Percentiles rank a stretch among this genome's conserved stretches.
Evolutionary conservation across 2,329 filamentous ascomycete species (phyloP).

Genomic region (Colletotrichum cereale): DNA sequence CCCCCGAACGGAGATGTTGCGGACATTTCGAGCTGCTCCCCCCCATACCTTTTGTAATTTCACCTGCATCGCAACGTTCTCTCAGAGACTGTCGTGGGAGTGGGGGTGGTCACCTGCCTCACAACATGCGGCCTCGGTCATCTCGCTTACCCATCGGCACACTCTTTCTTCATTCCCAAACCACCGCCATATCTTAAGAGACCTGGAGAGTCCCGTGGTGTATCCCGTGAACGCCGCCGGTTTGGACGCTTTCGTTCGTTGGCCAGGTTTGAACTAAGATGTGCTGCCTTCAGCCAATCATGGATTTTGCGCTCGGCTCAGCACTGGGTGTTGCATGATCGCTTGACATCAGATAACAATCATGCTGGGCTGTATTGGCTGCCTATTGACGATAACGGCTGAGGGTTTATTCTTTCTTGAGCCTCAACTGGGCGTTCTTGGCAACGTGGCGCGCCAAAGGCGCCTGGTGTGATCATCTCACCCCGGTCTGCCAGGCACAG

Average conservation of each 20-base stretch:
- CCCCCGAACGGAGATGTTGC: conserved; percentile 15
- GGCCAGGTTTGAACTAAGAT: neutral
- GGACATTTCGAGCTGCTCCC: neutral
- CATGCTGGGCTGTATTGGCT: too few species aligned
- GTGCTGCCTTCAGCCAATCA: neutral
- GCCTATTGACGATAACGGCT: conserved; percentile 50
- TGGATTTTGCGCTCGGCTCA: neutral
- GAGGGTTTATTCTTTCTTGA: conserved; percentile 34
- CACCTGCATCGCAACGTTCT: neutral
- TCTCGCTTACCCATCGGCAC: neutral
- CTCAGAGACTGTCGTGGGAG: neutral
- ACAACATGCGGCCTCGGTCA: neutral
- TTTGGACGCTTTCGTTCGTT: neutral
- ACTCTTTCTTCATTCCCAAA: neutral
- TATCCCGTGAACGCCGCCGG: neutral
- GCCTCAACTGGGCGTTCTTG: conserved; percentile 41
- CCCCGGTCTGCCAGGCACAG: conserved; percentile 52
- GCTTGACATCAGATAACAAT: conserved; percentile 59
- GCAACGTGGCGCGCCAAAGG: conserved; percentile 45
- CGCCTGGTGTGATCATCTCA: conserved; percentile 51
- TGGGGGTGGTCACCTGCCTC: neutral
- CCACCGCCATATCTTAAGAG: neutral
- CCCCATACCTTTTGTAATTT: conserved; percentile 13
- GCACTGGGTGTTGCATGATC: conserved; percentile 47
- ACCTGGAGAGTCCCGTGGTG: too few species aligned